Evolutionary conservation across 2,329 filamentous ascomycete species (phyloP).

Genomic region (Trichoderma sp.): DNA sequence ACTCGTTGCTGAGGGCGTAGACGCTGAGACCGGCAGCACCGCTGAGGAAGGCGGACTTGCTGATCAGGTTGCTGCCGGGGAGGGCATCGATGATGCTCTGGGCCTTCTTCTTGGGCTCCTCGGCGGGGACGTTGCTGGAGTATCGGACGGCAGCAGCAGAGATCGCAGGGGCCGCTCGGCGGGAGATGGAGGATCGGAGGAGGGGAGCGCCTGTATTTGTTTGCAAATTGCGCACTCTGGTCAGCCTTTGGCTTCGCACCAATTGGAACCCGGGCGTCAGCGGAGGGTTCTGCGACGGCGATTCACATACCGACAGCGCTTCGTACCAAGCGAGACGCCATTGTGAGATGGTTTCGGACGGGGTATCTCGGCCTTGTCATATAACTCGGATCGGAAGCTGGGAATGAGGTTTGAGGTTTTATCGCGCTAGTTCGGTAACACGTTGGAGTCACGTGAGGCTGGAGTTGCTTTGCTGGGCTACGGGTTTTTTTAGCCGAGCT

Average conservation of each 20-base stretch:
- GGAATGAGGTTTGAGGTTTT: constrained; percentile 54
- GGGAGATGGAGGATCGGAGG: constrained; percentile 78
- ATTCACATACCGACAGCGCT: constrained; percentile 82
- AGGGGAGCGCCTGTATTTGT: constrained; percentile 75
- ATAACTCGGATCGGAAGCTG: constrained; percentile 45
- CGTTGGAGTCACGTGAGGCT: constrained; percentile 41
- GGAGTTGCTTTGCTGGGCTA: constrained; percentile 25
- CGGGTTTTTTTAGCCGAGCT: constrained; percentile 37
- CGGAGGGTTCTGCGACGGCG: constrained; percentile 22
- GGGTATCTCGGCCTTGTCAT: constrained; percentile 49
- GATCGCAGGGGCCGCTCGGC: constrained; percentile 74
- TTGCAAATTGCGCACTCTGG: constrained; percentile 26
- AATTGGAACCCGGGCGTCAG: constrained; percentile 33
- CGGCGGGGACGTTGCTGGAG: constrained; percentile 74
- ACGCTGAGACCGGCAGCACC: constrained; percentile 86
- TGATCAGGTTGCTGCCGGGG: constrained; percentile 87
- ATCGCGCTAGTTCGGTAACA: constrained; percentile 47
- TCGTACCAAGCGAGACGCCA: constrained; percentile 97
- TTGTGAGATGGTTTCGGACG: constrained; percentile 68
- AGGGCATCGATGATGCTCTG: constrained; percentile 92
- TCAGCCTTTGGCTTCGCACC: constrained; percentile 30
- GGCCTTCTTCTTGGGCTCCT: constrained; percentile 95
- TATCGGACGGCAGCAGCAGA: constrained; percentile 68
- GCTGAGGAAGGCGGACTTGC: constrained; percentile 96
- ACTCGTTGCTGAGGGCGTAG: constrained; percentile 98